phyloP scores from a whole-genome alignment of 495 filamentous ascomycete species.

The Lepidopterella palustris region DNA sequence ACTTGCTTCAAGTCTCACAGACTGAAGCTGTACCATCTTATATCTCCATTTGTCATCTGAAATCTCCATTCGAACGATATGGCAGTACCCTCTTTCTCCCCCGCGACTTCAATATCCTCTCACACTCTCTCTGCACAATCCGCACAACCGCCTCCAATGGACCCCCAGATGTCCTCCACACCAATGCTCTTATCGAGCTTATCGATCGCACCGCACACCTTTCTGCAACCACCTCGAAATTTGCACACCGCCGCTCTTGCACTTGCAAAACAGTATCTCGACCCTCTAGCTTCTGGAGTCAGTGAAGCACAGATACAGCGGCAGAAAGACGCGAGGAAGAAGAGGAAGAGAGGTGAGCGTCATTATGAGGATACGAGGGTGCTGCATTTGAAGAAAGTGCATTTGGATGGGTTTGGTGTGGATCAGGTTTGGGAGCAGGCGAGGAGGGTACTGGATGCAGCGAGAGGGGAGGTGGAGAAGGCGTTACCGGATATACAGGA shows the following conservation, averaged over 20 bases:
- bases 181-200: slow-evolving; percentile 43
- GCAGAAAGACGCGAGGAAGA: slow-evolving; percentile 45
- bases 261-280: slow-evolving; percentile 68
- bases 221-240: slow-evolving; percentile 60
- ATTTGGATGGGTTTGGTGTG: slow-evolving; percentile 80
- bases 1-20: no score
- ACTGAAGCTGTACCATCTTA: no score
- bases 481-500: slow-evolving; percentile 35
- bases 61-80: slow-evolving; percentile 9
- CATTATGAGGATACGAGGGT: slow-evolving; percentile 38
- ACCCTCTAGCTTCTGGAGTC: slow-evolving; percentile 64
- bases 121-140: slow-evolving; percentile 31
- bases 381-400: slow-evolving; percentile 67
- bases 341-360: slow-evolving; percentile 55
- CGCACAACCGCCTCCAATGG: slow-evolving; percentile 23
- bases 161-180: slow-evolving; percentile 11
- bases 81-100: slow-evolving; percentile 26
- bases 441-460: slow-evolving; percentile 62
- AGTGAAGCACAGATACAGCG: slow-evolving; percentile 46
- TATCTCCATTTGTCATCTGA: no score
- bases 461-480: slow-evolving; percentile 47
- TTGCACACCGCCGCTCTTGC: slow-evolving; percentile 60
- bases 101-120: slow-evolving; percentile 27
- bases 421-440: slow-evolving; percentile 95
- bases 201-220: slow-evolving; percentile 46